Percentiles rank a stretch among this genome's conserved stretches.
Conservation (phyloP, 1,139 yeast species). For the Suhomyces bokatorum region DNA sequence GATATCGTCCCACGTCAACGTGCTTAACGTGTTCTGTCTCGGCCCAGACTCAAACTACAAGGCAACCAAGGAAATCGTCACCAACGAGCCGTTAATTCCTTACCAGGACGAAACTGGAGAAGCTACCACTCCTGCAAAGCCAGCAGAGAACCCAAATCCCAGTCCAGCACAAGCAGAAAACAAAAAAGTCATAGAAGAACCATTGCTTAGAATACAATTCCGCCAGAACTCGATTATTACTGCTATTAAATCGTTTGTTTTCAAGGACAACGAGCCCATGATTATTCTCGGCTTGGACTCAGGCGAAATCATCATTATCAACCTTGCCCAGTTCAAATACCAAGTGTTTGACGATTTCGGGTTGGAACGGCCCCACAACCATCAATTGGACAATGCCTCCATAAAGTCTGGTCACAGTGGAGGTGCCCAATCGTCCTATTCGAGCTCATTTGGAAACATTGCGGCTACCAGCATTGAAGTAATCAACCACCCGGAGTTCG, state of each 20-base stretch:
- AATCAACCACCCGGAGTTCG: slow-evolving; percentile 32
- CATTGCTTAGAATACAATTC: slow-evolving; percentile 37
- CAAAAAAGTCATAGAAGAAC: slow-evolving; percentile 31
- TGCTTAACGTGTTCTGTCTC: slow-evolving; percentile 38
- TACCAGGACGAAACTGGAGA: slow-evolving; percentile 13
- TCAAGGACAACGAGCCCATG: slow-evolving; percentile 24
- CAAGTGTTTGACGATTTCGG: slow-evolving; percentile 30
- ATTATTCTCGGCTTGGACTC: slow-evolving; percentile 39
- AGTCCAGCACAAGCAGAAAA: slow-evolving; percentile 16
- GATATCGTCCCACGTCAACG: slow-evolving; percentile 38
- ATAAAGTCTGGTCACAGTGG: slow-evolving; percentile 12
- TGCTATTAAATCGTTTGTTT: slow-evolving; percentile 28
- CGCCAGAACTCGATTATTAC: slow-evolving; percentile 31
- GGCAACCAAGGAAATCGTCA: slow-evolving; percentile 22
- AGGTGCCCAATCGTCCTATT: slow-evolving; percentile 4
- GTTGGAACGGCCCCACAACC: slow-evolving; percentile 11
- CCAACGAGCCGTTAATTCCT: slow-evolving; percentile 28
- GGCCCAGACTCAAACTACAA: slow-evolving; percentile 26
- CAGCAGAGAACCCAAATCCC: slow-evolving; percentile 5
- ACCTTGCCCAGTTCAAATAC: slow-evolving; percentile 30
- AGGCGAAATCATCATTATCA: slow-evolving; percentile 36
- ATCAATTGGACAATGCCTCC: slow-evolving; percentile 14
- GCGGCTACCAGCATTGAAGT: slow-evolving; percentile 38
- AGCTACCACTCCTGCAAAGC: slow-evolving; percentile 2
- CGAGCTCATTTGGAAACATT: slow-evolving; percentile 13